Conservation (phyloP, 495 filamentous ascomycete genomes). For the Annulohypoxylon bovei region DNA sequence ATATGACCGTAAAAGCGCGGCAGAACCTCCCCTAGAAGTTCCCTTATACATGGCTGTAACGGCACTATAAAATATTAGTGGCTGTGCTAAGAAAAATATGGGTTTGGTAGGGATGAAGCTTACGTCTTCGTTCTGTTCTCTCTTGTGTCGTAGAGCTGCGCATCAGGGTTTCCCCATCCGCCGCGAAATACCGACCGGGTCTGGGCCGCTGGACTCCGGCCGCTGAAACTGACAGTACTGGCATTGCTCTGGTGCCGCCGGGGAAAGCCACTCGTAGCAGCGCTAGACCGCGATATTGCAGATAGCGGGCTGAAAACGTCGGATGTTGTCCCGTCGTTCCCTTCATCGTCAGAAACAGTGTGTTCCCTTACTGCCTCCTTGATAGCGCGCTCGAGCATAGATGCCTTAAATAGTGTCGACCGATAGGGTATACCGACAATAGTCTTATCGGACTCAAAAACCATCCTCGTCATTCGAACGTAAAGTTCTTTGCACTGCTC, state of each 20-base stretch:
- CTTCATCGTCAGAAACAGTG: constrained; percentile 81
- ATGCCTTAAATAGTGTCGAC: constrained; percentile 95
- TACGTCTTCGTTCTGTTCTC: constrained; percentile 93
- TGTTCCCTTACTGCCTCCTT: constrained; percentile 87
- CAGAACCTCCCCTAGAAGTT: constrained; percentile 68
- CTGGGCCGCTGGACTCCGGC: constrained; percentile 55
- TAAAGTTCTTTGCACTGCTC: constrained; percentile 98
- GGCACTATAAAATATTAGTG: constrained; percentile 65
- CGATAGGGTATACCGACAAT: constrained; percentile 93
- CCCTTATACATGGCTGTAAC: constrained; percentile 94
- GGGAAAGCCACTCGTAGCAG: constrained; percentile 43
- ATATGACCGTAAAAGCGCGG: constrained; percentile 87
- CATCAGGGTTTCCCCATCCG: constrained; percentile 67
- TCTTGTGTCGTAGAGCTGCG: constrained; percentile 80
- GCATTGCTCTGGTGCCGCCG: constrained; percentile 67
- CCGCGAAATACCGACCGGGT: constrained; percentile 57
- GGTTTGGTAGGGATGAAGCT: constrained; percentile 48
- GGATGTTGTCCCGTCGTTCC: constrained; percentile 66
- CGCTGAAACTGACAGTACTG: constrained; percentile 69
- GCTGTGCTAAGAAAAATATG: neutral
- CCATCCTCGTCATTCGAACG: constrained; percentile 88
- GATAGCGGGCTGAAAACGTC: constrained; percentile 47
- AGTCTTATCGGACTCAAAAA: constrained; percentile 98
- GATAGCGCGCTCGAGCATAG: constrained; percentile 93
- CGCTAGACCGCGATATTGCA: constrained; percentile 52